Conservation (phyloP, 2,329 filamentous ascomycete species). For the Trichoderma asperellum region DNA sequence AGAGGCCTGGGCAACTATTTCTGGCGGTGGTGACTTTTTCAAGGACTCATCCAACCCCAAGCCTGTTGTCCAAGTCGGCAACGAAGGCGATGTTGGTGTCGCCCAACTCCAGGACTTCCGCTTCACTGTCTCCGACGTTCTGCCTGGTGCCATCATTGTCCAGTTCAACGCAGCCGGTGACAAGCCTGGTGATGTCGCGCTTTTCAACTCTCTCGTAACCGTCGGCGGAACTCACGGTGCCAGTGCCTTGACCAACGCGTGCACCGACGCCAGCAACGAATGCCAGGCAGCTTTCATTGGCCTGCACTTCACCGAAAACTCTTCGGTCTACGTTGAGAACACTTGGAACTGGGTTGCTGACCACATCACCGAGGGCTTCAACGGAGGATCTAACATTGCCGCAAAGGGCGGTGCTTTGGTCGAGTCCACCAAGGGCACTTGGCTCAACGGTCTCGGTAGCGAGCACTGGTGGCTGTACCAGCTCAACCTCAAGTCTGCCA, state of each 20-base stretch:
- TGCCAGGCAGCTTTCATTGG: conserved; percentile 54
- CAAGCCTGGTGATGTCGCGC: conserved; percentile 52
- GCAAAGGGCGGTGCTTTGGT: conserved; percentile 54
- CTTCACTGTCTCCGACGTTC: conserved; percentile 53
- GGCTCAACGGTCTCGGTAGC: conserved; percentile 52
- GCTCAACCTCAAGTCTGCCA: conserved; percentile 55
- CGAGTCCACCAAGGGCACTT: conserved; percentile 54
- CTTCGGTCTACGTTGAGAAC: conserved; percentile 35
- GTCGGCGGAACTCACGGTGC: conserved; percentile 49
- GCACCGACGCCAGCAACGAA: conserved; percentile 38
- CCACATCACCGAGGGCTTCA: conserved; percentile 53
- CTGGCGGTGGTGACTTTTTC: conserved; percentile 47
- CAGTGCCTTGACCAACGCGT: conserved; percentile 45
- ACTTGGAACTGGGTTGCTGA: conserved; percentile 51
- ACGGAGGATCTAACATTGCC: conserved; percentile 51
- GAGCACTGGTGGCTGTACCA: conserved; percentile 65
- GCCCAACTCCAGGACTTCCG: conserved; percentile 57
- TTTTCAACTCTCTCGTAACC: conserved; percentile 53
- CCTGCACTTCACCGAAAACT: conserved; percentile 51
- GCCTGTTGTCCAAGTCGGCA: conserved; percentile 56
- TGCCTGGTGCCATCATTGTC: conserved; percentile 47
- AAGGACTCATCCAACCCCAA: conserved; percentile 52
- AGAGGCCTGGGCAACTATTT: conserved; percentile 57
- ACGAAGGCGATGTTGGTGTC: conserved; percentile 51
- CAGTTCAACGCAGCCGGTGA: conserved; percentile 55